phyloP scores from a whole-genome alignment of 345 rosid genomes.

The Lumnitzera racemosa region DNA sequence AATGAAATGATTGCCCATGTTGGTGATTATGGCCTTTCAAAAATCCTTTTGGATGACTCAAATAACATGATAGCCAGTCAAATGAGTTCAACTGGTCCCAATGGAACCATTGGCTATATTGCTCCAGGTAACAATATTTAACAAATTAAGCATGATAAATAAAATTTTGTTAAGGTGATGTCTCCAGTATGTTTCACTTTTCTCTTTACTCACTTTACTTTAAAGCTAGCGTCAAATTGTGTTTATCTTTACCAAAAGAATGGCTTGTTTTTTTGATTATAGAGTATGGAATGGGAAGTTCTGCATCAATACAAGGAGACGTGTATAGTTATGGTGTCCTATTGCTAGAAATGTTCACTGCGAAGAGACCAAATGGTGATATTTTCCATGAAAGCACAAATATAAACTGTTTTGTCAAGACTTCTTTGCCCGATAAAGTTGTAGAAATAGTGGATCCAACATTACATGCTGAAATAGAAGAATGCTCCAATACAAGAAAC shows the following conservation, averaged over 20 bases:
- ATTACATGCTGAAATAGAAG: not conserved
- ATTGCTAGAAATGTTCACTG: slow-evolving; percentile 17
- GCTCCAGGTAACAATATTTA: slow-evolving; percentile 7
- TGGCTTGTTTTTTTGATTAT: not conserved
- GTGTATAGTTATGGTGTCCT: slow-evolving; percentile 15
- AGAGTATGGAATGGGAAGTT: slow-evolving; percentile 18
- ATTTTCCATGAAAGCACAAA: not conserved
- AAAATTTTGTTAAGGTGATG: not conserved
- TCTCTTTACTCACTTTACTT: not conserved
- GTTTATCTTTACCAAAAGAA: too few relatives aligned
- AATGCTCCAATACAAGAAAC: too few relatives aligned
- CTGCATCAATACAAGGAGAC: slow-evolving; percentile 8
- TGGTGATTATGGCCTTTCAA: slow-evolving; percentile 8
- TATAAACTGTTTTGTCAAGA: too few relatives aligned
- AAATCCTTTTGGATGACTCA: not conserved
- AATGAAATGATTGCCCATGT: slow-evolving; percentile 9
- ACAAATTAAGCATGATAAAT: not conserved
- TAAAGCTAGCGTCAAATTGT: not conserved
- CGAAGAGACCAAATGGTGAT: slow-evolving; percentile 13
- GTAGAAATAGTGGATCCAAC: too few relatives aligned
- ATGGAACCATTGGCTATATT: slow-evolving; percentile 10
- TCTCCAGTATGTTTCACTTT: not conserved
- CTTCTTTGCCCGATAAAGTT: too few relatives aligned
- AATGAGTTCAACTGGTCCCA: not conserved
- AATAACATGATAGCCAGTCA: not conserved